Conservation (phyloP, 805 yeast genomes). For the Zygoascus ofunaensis region DNA sequence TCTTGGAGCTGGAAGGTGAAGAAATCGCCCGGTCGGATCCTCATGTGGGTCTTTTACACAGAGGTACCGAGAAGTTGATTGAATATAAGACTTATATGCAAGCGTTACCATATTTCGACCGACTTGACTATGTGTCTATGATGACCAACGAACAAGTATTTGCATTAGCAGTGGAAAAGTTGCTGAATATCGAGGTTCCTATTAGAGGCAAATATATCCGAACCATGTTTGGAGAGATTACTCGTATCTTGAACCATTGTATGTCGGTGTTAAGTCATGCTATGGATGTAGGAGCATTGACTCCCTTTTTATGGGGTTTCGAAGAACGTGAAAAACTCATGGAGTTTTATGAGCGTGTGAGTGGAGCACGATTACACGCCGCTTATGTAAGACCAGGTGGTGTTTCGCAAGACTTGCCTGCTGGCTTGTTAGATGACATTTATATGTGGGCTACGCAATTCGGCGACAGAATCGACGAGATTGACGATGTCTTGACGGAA, state of each 20-base stretch:
- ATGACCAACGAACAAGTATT: slow-evolving; percentile 87
- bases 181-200: slow-evolving; percentile 77
- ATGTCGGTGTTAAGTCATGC: slow-evolving; percentile 84
- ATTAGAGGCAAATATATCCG: slow-evolving; percentile 77
- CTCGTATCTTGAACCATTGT: slow-evolving; percentile 73
- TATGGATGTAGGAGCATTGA: slow-evolving; percentile 91
- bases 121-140: slow-evolving; percentile 76
- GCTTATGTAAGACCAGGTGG: slow-evolving; percentile 92
- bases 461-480: slow-evolving; percentile 86
- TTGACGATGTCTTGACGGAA: slow-evolving; percentile 81
- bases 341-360: slow-evolving; percentile 87
- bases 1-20: slow-evolving; percentile 80
- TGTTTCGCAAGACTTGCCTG: slow-evolving; percentile 79
- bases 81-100: slow-evolving; percentile 81
- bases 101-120: slow-evolving; percentile 81
- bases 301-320: slow-evolving; percentile 90
- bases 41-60: slow-evolving; percentile 76
- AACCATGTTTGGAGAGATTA: slow-evolving; percentile 78
- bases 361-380: slow-evolving; percentile 83
- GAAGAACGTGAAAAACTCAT: slow-evolving; percentile 88
- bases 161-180: slow-evolving; percentile 74
- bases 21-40: slow-evolving; percentile 83
- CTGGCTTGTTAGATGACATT: slow-evolving; percentile 78
- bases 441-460: slow-evolving; percentile 96
- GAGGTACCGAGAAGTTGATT: slow-evolving; percentile 84